Conservation (phyloP, 2,329 filamentous ascomycete genomes). For the Diaporthe aspalathi region DNA sequence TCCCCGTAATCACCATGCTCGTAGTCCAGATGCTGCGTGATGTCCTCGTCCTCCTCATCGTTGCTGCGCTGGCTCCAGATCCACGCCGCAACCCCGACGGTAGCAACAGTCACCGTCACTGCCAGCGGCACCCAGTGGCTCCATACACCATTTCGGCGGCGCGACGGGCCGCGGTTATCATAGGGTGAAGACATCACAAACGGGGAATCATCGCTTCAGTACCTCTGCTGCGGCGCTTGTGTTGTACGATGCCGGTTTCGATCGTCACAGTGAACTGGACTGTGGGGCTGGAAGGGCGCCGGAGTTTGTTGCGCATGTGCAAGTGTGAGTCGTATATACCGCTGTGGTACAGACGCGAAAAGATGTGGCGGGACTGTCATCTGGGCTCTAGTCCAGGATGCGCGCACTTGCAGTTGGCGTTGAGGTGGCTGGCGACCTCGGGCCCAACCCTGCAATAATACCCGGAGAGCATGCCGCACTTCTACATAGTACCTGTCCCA, state of each 20-base stretch:
- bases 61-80: conserved; percentile 90
- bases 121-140: conserved; percentile 91
- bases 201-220: conserved; percentile 52
- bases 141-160: conserved; percentile 72
- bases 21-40: conserved; percentile 63
- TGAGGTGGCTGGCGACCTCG: conserved; percentile 22
- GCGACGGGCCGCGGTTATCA: conserved; percentile 69
- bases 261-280: neutral
- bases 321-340: neutral
- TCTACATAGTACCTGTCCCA: no score
- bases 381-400: conserved; percentile 7
- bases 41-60: conserved; percentile 70
- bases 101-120: conserved; percentile 87
- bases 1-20: conserved; percentile 60
- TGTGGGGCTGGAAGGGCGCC: neutral
- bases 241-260: neutral
- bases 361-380: conserved; percentile 29
- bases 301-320: conserved; percentile 5
- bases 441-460: conserved; percentile 11
- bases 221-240: conserved; percentile 6
- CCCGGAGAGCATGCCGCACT: neutral
- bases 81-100: conserved; percentile 89
- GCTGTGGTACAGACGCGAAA: conserved; percentile 1
- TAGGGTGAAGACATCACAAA: conserved; percentile 68
- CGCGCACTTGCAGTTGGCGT: conserved; percentile 17